Base-by-base conservation (phyloP, 23 red algal species). In the Gracilariopsis chorda region DNA sequence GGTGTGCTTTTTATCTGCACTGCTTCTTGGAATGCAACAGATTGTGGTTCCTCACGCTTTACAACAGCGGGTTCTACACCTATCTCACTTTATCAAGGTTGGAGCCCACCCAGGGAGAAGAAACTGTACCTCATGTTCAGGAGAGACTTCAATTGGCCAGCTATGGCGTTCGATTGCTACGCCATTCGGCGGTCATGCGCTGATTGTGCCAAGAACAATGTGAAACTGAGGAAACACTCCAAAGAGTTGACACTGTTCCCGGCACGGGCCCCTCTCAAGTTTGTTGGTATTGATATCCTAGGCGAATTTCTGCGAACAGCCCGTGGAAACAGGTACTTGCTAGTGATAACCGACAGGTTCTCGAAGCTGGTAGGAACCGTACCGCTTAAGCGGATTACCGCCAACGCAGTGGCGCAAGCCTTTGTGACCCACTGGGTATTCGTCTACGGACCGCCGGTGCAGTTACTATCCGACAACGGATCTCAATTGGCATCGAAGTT, bases 21-120 rank as follows among this genome's bases (percentile, higher is more conserved):
- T n/a, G n/a, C n/a, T n/a, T n/a, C n/a, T n/a, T n/a, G n/a, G n/a
- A n/a, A n/a, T n/a, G n/a, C n/a, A 19, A 27, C 81, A 45, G 47
- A 69, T 86, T 65, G 1, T 86, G 20, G 56, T 86, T 21, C 59
- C 58, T 14, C 14, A 43, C 7, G 53, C 40, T 27, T 56, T 68
- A 7, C 81, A 69, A 43, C 48, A 20, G 40, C 0, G 59, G 10
- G 1, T 86, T 51, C 56, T 86, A 2, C 81, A 86, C 36, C 30
- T 86, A 9, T 47, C 39, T 9, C 21, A 86, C 30, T 86, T 68
- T 23, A n/a, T 56, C 21, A 86, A 86, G 81, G 16, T 71, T 6
- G 11, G 42, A 0, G 52, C 29, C 23, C 51, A 67, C 27, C 79
- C 55, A 16, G 52, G 79, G 19, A 16, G 79, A 10, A 84, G 53